Base-by-base conservation (phyloP, 2,329 filamentous ascomycete genomes). In the Macroventuria anomochaeta region DNA sequence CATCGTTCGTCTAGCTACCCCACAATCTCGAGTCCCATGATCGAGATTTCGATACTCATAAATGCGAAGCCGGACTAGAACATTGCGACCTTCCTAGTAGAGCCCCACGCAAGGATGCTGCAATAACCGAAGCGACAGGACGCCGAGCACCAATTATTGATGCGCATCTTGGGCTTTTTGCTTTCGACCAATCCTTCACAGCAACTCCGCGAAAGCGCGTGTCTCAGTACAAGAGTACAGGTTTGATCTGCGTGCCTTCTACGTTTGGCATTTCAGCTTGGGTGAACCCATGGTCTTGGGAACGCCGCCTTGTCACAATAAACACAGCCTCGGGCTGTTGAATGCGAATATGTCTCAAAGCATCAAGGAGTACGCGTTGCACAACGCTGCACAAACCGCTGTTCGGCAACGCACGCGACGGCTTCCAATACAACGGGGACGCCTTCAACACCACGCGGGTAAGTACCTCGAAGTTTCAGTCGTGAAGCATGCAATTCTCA, bases 311-410 rank as follows among this genome's bases (percentile, higher is more conserved):
- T 42, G 51, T 56, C 36, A 57, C 39, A 53, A 46, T 33, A 46
- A 41, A 58, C 38, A 44, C 40, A 58, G 11, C 39, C 33, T 52
- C 34, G 41, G 40, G 37, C 34, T 50, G 10, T 44, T 42, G 48
- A 29, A 65, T 58, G 60, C 51, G 53, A 39, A 38, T 31, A 15
- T 62, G 58, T 64, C 62, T 62, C 48, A 46, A 55, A 61, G 55
- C 23, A 55, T 59, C 18, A 32, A 46, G 46, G 46, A 53, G 47
- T 55, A 55, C 55, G 46, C 33, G 41, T 58, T 28, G 57, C 60
- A 61, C 55, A 32, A 53, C 39, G 59, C 60, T 51, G 43, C 41
- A 58, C 66, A 59, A 58, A 62, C 57, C 55, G 42, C 50, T 43
- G 51, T 59, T 62, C 63, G 39, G 26, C 20, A 48, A 48, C 36